Evolutionary conservation across 179 eudicot genomes (phyloP), one percentile per base, ranked within the genome.

Genomic region (Nepenthes alata): DNA sequence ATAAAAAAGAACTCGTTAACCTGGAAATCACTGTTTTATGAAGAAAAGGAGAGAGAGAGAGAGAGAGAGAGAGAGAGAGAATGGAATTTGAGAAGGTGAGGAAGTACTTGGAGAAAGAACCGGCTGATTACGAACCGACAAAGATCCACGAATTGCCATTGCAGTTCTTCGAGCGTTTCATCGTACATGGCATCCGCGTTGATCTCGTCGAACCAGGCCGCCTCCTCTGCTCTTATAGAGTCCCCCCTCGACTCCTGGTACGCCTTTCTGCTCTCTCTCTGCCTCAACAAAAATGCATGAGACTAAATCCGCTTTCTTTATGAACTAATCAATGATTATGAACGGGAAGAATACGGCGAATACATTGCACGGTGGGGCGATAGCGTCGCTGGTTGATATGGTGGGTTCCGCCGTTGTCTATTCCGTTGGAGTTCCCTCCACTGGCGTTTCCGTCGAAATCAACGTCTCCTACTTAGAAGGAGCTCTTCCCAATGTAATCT

Each of bases 361-460:
- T 67, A 73, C 81, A 3, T 55, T 88, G 49, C 93, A 85, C 64
- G 93, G 93, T 12, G 89, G 93, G 11, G 93, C 89, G n/a, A 83
- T 83, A 25, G 93, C 93, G 8, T 66, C 86, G 13, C 63, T 85
- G 64, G 87, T 85, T 57, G 95, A 88, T 67, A 39, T 88, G 54
- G 68, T 91, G 34, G 96, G 94, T 0, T 86, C 98, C 0, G 89
- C 98, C 58, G 82, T 65, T 47, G 66, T 89, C 1, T 74, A 35
- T 67, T 74, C 86, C 35, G 68, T 60, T 44, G 87, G 89, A 9
- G 74, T 78, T 63, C 68, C 74, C 0, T 36, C 60, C 12, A 69
- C 83, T 14, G 94, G 91, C 2, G 96, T 85, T 59, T 88, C 96
- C 59, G 87, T 88, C 6, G 95, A 85, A 80, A 88, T 91, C 61